Evolutionary conservation across 2,329 filamentous ascomycete genomes (phyloP).

Genomic region (Trichophyton mentagrophytes): DNA sequence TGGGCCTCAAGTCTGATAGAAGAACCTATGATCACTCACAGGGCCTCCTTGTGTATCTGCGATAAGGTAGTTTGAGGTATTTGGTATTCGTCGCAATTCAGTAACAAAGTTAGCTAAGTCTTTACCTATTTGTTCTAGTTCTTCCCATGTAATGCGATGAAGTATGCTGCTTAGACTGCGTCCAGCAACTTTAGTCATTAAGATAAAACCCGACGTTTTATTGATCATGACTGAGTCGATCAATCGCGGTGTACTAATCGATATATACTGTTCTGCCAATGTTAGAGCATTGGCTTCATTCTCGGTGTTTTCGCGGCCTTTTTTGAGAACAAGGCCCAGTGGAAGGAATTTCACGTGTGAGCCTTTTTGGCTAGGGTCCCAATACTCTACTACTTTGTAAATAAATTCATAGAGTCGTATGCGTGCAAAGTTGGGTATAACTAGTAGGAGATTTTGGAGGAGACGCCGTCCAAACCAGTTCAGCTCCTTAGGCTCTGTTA

Average conservation of each 20-base stretch:
- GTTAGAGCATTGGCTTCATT: slow-evolving; percentile 12
- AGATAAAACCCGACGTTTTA: slow-evolving; percentile 7
- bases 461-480: neutral
- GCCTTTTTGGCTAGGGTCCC: slow-evolving; percentile 4
- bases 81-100: slow-evolving; percentile 11
- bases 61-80: slow-evolving; percentile 8
- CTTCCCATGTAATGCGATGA: slow-evolving; percentile 10
- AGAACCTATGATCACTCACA: slow-evolving; percentile 7
- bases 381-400: slow-evolving; percentile 1
- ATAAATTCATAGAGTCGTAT: slow-evolving; percentile 5
- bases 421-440: slow-evolving; percentile 5
- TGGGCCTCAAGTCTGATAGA: slow-evolving; percentile 8
- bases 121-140: slow-evolving; percentile 11
- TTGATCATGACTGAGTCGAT: slow-evolving; percentile 11
- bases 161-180: slow-evolving; percentile 1
- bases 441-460: neutral
- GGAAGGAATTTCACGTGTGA: slow-evolving; percentile 8
- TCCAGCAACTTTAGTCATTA: slow-evolving; percentile 11
- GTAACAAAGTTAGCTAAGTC: slow-evolving; percentile 10
- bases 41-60: slow-evolving; percentile 8
- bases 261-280: slow-evolving; percentile 10
- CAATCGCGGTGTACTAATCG: slow-evolving; percentile 10
- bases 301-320: neutral
- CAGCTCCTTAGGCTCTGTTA: neutral
- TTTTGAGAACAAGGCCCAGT: slow-evolving; percentile 10